Evolutionary conservation across 2,329 filamentous ascomycete species (phyloP).

Genomic region (Pochonia chlamydosporia): DNA sequence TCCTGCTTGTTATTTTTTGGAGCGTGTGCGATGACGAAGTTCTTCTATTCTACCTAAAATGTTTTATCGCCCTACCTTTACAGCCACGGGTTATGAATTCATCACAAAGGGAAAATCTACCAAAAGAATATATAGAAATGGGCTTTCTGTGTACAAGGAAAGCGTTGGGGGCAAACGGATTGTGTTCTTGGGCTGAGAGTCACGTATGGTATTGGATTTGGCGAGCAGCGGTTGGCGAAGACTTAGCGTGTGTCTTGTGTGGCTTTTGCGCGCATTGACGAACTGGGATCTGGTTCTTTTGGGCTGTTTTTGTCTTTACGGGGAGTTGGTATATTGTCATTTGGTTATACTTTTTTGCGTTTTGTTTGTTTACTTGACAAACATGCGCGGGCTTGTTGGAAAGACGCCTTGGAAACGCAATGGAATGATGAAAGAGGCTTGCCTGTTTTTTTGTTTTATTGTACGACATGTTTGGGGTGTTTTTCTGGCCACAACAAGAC

Average conservation of each 20-base stretch:
- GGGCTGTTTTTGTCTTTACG: conserved; percentile 22
- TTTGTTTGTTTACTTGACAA: conserved; percentile 3
- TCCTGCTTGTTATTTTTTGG: conserved; percentile 11
- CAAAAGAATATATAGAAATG: conserved; percentile 44
- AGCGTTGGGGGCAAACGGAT: conserved; percentile 16
- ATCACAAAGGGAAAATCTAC: conserved; percentile 32
- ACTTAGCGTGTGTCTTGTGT: conserved; percentile 27
- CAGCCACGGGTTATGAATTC: conserved; percentile 39
- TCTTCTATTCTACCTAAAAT: conserved; percentile 17
- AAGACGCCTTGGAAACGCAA: conserved; percentile 21
- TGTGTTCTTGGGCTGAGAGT: conserved; percentile 32
- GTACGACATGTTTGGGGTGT: conserved; percentile 4
- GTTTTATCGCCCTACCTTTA: conserved; percentile 22
- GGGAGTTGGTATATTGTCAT: too few relatives aligned
- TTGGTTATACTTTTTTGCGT: conserved; percentile 14
- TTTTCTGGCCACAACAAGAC: neutral
- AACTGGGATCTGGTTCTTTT: conserved; percentile 17
- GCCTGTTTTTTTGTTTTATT: conserved; percentile 19
- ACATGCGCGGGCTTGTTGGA: conserved; percentile 10
- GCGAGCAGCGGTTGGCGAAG: conserved; percentile 27
- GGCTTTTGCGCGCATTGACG: conserved; percentile 20
- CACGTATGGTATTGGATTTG: conserved; percentile 24
- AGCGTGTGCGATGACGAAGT: conserved; percentile 12
- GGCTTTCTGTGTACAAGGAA: conserved; percentile 23
- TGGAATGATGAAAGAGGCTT: conserved; percentile 23